Percentiles rank a stretch among this genome's conserved stretches.
phyloP scores from a whole-genome alignment of 495 filamentous ascomycete genomes.

The Symbiotaphrina buchneri region DNA sequence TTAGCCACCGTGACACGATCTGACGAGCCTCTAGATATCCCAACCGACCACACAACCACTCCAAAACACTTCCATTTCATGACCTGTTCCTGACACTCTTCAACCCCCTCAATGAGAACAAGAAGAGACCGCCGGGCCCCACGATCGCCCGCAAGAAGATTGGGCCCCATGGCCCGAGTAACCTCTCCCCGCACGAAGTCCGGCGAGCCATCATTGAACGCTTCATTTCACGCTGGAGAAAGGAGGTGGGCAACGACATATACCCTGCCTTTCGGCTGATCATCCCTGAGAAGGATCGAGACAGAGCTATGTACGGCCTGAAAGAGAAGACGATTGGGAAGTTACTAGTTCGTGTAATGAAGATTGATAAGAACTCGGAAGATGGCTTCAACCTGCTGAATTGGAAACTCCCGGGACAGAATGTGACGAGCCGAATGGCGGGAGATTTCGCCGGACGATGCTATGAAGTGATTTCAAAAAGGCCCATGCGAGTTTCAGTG shows the following conservation, averaged over 20 bases:
- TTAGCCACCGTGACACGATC: too few relatives aligned
- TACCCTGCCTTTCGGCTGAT: conserved; percentile 87
- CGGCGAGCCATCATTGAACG: conserved; percentile 69
- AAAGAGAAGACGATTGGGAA: conserved; percentile 86
- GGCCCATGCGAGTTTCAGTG: conserved; percentile 47
- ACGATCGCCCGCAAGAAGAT: conserved; percentile 22
- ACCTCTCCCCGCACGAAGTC: conserved; percentile 56
- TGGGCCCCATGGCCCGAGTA: conserved; percentile 31
- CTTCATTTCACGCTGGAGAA: conserved; percentile 76
- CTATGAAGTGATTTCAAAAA: conserved; percentile 66
- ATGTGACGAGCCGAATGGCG: conserved; percentile 35
- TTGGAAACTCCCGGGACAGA: conserved; percentile 75
- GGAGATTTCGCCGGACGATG: conserved; percentile 86
- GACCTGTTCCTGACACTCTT: conserved; percentile 60
- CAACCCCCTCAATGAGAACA: conserved; percentile 66
- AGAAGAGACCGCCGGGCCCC: conserved; percentile 42
- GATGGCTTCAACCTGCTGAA: conserved; percentile 72
- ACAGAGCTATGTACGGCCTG: conserved; percentile 81
- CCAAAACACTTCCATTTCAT: conserved; percentile 62
- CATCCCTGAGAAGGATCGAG: conserved; percentile 80
- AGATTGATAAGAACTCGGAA: conserved; percentile 77
- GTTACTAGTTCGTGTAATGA: conserved; percentile 72
- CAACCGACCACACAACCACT: conserved; percentile 61
- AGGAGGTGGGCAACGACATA: conserved; percentile 74
- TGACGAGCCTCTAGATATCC: conserved; percentile 43